Conservation (phyloP, 495 filamentous ascomycete species). For the Trichoderma gamsii region DNA sequence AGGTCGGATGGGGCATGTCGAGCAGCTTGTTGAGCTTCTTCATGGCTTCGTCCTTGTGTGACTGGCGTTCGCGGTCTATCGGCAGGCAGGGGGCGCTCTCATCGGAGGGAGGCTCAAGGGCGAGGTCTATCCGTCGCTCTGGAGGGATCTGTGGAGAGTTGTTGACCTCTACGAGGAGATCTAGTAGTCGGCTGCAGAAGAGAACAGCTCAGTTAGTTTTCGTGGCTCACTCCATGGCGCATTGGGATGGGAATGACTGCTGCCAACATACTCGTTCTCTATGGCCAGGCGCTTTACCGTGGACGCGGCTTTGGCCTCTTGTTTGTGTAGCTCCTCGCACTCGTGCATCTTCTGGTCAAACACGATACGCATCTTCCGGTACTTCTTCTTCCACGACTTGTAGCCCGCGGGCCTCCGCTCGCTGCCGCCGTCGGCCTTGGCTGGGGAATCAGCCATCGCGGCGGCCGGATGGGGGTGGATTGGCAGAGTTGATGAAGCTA, state of each 20-base stretch:
- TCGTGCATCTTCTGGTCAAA: constrained; percentile 80
- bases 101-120: constrained; percentile 57
- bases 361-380: constrained; percentile 78
- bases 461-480: constrained; percentile 11
- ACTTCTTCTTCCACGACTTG: constrained; percentile 75
- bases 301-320: constrained; percentile 70
- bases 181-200: constrained; percentile 60
- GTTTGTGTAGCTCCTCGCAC: constrained; percentile 67
- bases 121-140: constrained; percentile 56
- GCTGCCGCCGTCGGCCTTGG: constrained; percentile 8
- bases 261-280: constrained; percentile 62
- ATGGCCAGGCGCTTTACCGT: constrained; percentile 73
- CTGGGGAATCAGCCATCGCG: constrained; percentile 11
- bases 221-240: neutral
- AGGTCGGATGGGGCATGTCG: constrained; percentile 38
- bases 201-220: neutral
- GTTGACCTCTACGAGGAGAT: constrained; percentile 83
- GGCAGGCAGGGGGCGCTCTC: constrained; percentile 27
- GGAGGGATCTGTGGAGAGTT: constrained; percentile 67
- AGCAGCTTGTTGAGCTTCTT: constrained; percentile 36
- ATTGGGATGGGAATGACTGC: neutral
- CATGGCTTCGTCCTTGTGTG: constrained; percentile 23
- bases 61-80: constrained; percentile 23
- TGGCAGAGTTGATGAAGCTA: constrained; percentile 11
- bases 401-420: constrained; percentile 19